phyloP scores from a whole-genome alignment of 75 land plant species.

The Picea sitchensis region DNA sequence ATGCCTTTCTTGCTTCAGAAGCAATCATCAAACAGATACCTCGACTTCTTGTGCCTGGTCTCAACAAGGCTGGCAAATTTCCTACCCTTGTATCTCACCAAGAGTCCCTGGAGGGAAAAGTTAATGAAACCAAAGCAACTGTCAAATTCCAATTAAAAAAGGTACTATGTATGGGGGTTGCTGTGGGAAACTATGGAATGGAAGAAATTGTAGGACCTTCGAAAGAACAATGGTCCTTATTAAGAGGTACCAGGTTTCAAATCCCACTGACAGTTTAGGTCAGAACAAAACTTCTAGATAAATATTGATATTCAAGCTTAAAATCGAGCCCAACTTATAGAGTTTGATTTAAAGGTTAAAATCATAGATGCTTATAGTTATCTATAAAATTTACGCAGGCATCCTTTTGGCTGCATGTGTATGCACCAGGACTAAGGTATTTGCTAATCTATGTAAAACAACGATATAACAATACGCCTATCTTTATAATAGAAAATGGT shows the following conservation, averaged over 20 bases:
- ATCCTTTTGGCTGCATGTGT: constrained; percentile 33
- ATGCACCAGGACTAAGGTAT: constrained; percentile 31
- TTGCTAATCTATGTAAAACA: constrained; percentile 3
- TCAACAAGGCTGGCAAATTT: constrained; percentile 80
- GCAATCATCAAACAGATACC: constrained; percentile 71
- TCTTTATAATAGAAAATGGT: constrained; percentile 70
- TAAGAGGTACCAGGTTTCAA: too few species aligned
- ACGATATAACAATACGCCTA: constrained; percentile 37
- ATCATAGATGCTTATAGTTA: too few species aligned
- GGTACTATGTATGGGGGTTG: constrained; percentile 12
- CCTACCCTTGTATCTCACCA: constrained; percentile 74
- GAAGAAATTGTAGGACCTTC: constrained; percentile 35
- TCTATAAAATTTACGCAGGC: too few species aligned
- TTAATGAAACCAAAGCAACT: too few species aligned
- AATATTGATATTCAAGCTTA: too few species aligned
- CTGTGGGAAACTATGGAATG: constrained; percentile 68
- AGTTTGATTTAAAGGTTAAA: too few species aligned
- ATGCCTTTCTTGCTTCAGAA: constrained; percentile 14
- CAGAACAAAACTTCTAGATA: too few species aligned
- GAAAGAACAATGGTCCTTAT: too few species aligned
- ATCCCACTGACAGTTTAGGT: too few species aligned
- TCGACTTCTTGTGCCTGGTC: constrained; percentile 65
- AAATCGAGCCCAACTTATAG: too few species aligned
- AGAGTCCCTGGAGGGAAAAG: constrained; percentile 47
- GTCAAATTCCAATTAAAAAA: too few species aligned